phyloP scores from a whole-genome alignment of 148 eudicot genomes.

The Persicaria maculosa region DNA sequence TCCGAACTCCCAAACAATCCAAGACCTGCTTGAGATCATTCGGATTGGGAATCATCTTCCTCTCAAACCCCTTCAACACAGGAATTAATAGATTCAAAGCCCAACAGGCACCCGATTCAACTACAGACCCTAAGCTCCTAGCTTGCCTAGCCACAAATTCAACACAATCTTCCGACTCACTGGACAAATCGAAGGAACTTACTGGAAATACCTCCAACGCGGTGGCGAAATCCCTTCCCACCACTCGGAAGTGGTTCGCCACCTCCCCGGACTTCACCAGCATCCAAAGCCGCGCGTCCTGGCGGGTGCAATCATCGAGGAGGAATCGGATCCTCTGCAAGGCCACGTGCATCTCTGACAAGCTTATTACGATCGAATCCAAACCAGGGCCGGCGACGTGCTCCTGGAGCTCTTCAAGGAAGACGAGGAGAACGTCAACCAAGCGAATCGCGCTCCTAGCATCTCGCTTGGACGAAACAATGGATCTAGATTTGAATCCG shows the following conservation, averaged over 20 bases:
- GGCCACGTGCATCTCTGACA: conserved; percentile 51
- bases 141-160: conserved; percentile 37
- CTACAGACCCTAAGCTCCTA: conserved; percentile 19
- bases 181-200: conserved; percentile 9
- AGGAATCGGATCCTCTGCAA: conserved; percentile 57
- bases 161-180: conserved; percentile 36
- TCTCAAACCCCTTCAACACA: conserved; percentile 25
- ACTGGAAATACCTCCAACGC: conserved; percentile 46
- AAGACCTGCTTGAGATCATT: conserved; percentile 40
- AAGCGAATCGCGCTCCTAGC: conserved; percentile 35
- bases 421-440: conserved; percentile 31
- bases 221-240: conserved; percentile 29
- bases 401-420: conserved; percentile 39
- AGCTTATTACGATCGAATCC: conserved; percentile 18
- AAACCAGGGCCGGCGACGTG: neutral
- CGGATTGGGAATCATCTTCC: conserved; percentile 40
- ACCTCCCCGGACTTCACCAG: conserved; percentile 29
- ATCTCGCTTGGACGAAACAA: conserved; percentile 38
- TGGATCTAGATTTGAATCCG: conserved; percentile 21
- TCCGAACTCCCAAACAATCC: conserved; percentile 42
- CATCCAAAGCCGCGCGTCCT: conserved; percentile 54
- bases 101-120: conserved; percentile 29
- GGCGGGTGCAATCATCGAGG: conserved; percentile 40
- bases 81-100: neutral
- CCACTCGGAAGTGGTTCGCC: conserved; percentile 25